phyloP scores from a whole-genome alignment of 2,329 filamentous ascomycete species.

The Aaosphaeria arxii region DNA sequence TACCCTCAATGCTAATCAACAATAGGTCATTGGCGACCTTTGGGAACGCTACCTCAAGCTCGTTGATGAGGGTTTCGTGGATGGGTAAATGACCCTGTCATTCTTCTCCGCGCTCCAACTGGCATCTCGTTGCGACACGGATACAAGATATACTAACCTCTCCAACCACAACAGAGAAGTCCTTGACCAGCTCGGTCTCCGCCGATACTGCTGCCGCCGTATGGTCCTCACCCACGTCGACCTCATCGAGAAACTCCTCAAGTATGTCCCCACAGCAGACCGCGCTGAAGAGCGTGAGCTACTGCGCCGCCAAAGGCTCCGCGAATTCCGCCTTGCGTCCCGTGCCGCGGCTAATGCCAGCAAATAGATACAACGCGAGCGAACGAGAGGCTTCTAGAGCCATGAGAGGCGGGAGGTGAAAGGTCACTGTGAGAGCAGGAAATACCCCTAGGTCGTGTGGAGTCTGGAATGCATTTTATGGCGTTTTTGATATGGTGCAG shows the following conservation, averaged over 20 bases:
- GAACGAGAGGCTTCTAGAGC: slow-evolving; percentile 33
- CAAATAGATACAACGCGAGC: slow-evolving; percentile 32
- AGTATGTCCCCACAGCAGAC: slow-evolving; percentile 30
- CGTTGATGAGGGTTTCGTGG: slow-evolving; percentile 58
- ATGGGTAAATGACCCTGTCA: slow-evolving; percentile 25
- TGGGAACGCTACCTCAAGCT: slow-evolving; percentile 95
- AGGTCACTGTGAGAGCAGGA: background rate
- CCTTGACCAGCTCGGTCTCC: slow-evolving; percentile 90
- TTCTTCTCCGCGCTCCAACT: too few relatives aligned
- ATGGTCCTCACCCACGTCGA: slow-evolving; percentile 99
- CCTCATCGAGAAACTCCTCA: slow-evolving; percentile 92
- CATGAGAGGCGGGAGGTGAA: slow-evolving; percentile 5
- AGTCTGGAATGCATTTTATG: background rate
- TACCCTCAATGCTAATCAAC: too few relatives aligned
- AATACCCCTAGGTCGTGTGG: background rate
- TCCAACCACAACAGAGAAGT: slow-evolving; percentile 64
- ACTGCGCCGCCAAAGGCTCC: background rate
- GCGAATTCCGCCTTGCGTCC: background rate
- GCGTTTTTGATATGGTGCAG: background rate
- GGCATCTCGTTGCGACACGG: too few relatives aligned
- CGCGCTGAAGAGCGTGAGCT: background rate
- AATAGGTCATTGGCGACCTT: slow-evolving; percentile 89
- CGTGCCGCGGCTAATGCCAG: slow-evolving; percentile 1
- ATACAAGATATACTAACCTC: background rate
- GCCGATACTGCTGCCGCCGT: slow-evolving; percentile 95